A percentile compares a stretch with the other conserved stretches of the same genome.
Evolutionary conservation across 768 basidiomycete species (phyloP).

Genomic region (Termitomyces sp.): DNA sequence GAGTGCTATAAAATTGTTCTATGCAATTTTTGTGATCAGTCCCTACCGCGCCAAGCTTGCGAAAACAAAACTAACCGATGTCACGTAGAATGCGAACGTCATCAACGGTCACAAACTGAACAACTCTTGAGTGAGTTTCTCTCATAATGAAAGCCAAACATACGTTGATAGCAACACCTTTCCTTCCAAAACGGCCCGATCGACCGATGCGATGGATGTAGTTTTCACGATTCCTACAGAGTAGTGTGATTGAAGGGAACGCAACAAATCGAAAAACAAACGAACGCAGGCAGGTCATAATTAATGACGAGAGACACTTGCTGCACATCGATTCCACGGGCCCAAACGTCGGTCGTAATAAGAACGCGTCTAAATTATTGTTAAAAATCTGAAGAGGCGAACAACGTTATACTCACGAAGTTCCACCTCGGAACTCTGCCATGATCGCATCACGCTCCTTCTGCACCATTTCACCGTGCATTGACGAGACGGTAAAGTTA

Average conservation of each 20-base stretch:
- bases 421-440: slow-evolving; percentile 92
- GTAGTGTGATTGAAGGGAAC: slow-evolving; percentile 1
- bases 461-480: slow-evolving; percentile 96
- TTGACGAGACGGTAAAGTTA: slow-evolving; percentile 96
- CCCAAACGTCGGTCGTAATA: slow-evolving; percentile 96
- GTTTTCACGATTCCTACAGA: slow-evolving; percentile 85
- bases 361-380: slow-evolving; percentile 68
- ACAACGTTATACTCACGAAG: slow-evolving; percentile 54
- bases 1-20: slow-evolving; percentile 97
- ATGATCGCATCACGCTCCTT: slow-evolving; percentile 95
- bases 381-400: slow-evolving; percentile 11
- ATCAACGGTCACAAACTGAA: slow-evolving; percentile 87
- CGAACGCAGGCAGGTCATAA: slow-evolving; percentile 91
- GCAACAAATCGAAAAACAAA: slow-evolving; percentile 7
- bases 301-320: slow-evolving; percentile 97
- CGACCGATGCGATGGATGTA: slow-evolving; percentile 99
- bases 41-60: slow-evolving; percentile 8
- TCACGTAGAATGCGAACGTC: slow-evolving; percentile 96
- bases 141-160: slow-evolving; percentile 19
- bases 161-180: slow-evolving; percentile 99
- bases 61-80: slow-evolving; percentile 53
- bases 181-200: slow-evolving; percentile 97
- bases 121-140: slow-evolving; percentile 12
- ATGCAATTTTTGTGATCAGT: slow-evolving; percentile 8
- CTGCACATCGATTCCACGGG: slow-evolving; percentile 96